Percentiles rank a stretch among this genome's conserved stretches.
These are phyloP conservation scores for Sugiyamaella castrensis DNA, from an alignment of 1,139 yeast genomes.

Conservation along the genomic window DNA sequence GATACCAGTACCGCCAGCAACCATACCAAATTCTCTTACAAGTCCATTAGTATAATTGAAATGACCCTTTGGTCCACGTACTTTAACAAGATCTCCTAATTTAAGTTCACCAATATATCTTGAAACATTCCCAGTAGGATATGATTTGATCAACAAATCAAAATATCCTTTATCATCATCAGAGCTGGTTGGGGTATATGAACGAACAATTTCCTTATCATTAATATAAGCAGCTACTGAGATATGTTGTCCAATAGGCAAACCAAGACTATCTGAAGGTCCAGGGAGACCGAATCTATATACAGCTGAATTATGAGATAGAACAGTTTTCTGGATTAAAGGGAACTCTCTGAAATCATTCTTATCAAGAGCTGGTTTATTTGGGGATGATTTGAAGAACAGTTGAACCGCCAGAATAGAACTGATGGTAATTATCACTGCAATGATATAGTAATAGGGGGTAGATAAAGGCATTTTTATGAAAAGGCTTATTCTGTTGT, in stretches of 20 bases:
- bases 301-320: constrained; percentile 79
- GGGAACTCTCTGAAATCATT: constrained; percentile 79
- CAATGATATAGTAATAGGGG: constrained; percentile 15
- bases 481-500: no score
- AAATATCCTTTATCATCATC: constrained; percentile 80
- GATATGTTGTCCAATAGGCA: constrained; percentile 95
- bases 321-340: constrained; percentile 69
- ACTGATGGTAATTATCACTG: constrained; percentile 19
- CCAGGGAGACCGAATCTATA: constrained; percentile 84
- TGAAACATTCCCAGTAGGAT: constrained; percentile 87
- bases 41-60: constrained; percentile 83
- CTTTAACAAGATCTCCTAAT: constrained; percentile 66
- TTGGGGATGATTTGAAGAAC: constrained; percentile 18
- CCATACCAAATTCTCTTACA: constrained; percentile 73
- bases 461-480: background rate
- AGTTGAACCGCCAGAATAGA: constrained; percentile 19
- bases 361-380: constrained; percentile 55
- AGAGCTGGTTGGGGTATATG: constrained; percentile 91
- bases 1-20: constrained; percentile 95
- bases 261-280: constrained; percentile 71
- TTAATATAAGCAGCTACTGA: constrained; percentile 56
- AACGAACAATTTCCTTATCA: constrained; percentile 83
- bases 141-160: constrained; percentile 88
- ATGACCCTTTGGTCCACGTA: constrained; percentile 93
- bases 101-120: constrained; percentile 65